These are phyloP conservation scores for Borealophlyctis nickersoniae DNA, from an alignment of 192 early-diverging fungal species.

Conservation along the genomic window DNA sequence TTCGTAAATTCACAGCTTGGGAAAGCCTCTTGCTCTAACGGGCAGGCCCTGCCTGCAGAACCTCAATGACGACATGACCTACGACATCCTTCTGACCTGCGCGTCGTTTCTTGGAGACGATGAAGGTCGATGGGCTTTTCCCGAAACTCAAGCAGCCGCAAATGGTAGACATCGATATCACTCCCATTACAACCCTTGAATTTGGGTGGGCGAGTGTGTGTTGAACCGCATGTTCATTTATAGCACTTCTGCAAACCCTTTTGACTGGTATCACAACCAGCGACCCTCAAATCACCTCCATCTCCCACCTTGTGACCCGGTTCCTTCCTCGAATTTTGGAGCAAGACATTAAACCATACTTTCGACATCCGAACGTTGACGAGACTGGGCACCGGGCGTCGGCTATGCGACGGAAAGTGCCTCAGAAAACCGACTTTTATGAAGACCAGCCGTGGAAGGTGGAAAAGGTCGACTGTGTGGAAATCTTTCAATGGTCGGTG, in stretches of 20 bases:
- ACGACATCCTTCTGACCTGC: slow-evolving; percentile 17
- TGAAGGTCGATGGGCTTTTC: slow-evolving; percentile 2
- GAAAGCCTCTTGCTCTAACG: too few relatives aligned
- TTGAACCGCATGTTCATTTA: too few relatives aligned
- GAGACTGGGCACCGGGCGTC: not conserved
- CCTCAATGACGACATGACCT: slow-evolving; percentile 2
- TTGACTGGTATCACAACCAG: too few relatives aligned
- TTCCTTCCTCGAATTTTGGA: slow-evolving; percentile 22
- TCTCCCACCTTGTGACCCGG: slow-evolving; percentile 4
- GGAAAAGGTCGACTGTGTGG: slow-evolving; percentile 30
- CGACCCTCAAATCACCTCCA: not conserved
- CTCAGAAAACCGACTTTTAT: not conserved
- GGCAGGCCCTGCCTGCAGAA: too few relatives aligned
- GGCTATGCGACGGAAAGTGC: not conserved
- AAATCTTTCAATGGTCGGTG: slow-evolving; percentile 27
- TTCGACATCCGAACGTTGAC: slow-evolving; percentile 5
- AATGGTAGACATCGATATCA: too few relatives aligned
- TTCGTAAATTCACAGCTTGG: too few relatives aligned
- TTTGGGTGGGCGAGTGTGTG: too few relatives aligned
- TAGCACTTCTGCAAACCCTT: too few relatives aligned
- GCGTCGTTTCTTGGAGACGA: slow-evolving; percentile 27
- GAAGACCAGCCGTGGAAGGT: slow-evolving; percentile 36
- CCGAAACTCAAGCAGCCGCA: not conserved
- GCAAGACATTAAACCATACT: slow-evolving; percentile 25
- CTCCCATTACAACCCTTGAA: too few relatives aligned